Evolutionary conservation across 2,329 filamentous ascomycete genomes (phyloP).

Genomic region (Hypoxylon sp.): DNA sequence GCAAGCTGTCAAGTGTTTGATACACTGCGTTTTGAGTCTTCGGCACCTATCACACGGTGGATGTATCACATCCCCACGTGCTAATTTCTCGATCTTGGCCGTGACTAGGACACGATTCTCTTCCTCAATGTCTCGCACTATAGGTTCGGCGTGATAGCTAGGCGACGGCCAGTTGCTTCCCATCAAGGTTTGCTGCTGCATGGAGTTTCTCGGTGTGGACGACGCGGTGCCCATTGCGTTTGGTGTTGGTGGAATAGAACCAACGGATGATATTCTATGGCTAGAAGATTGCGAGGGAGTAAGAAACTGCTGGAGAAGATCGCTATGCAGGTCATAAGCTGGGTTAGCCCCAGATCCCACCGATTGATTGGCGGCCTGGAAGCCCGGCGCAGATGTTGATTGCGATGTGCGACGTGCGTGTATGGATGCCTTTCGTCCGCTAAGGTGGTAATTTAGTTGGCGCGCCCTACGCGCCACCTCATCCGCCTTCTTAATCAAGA

Average conservation of each 20-base stretch:
- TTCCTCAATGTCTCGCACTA: conserved; percentile 45
- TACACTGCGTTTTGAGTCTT: conserved; percentile 79
- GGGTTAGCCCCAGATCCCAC: conserved; percentile 45
- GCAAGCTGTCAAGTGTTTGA: conserved; percentile 87
- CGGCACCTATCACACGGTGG: conserved; percentile 87
- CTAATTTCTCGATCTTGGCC: conserved; percentile 76
- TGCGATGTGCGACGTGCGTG: conserved; percentile 64
- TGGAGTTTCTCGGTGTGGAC: conserved; percentile 43
- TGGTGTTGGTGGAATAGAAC: conserved; percentile 46
- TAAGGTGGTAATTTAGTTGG: conserved; percentile 82
- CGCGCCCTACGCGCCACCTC: conserved; percentile 70
- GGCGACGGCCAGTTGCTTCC: conserved; percentile 44
- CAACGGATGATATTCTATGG: conserved; percentile 42
- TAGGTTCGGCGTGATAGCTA: conserved; percentile 41
- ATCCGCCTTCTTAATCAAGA: conserved; percentile 83
- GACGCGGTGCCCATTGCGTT: conserved; percentile 41
- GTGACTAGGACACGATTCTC: conserved; percentile 68
- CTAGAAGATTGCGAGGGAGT: conserved; percentile 41
- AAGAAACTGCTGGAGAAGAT: conserved; percentile 64
- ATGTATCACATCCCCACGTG: conserved; percentile 76
- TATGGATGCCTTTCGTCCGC: conserved; percentile 77
- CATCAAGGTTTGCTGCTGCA: conserved; percentile 42
- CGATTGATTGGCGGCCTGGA: conserved; percentile 48
- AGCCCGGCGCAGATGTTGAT: conserved; percentile 49
- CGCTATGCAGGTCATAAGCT: conserved; percentile 60